Evolutionary conservation across 805 yeast genomes (phyloP).

Genomic region (Scheffersomyces stipitis): DNA sequence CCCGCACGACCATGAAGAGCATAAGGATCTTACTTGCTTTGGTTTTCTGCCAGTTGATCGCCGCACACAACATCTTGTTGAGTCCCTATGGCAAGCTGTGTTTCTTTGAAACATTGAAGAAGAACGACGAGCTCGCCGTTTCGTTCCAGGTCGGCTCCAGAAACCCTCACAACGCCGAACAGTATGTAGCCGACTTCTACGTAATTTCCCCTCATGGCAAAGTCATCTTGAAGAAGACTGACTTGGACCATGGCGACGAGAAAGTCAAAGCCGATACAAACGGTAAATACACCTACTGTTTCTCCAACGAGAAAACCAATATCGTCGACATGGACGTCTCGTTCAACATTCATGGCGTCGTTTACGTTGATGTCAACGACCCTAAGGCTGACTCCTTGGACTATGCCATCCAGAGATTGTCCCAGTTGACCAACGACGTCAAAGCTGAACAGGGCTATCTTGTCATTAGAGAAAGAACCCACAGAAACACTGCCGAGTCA

Average conservation of each 20-base stretch:
- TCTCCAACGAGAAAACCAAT: constrained; percentile 78
- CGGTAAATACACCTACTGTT: constrained; percentile 87
- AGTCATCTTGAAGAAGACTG: constrained; percentile 49
- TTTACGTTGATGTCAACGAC: constrained; percentile 77
- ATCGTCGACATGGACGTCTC: constrained; percentile 84
- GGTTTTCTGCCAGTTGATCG: background rate
- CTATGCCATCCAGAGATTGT: constrained; percentile 72
- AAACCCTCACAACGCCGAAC: constrained; percentile 67
- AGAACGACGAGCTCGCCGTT: constrained; percentile 83
- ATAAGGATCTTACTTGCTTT: background rate
- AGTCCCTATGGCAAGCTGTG: constrained; percentile 86
- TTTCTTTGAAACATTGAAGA: constrained; percentile 78
- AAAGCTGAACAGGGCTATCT: constrained; percentile 91
- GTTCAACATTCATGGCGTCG: constrained; percentile 91
- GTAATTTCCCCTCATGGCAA: constrained; percentile 44
- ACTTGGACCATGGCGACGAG: constrained; percentile 79
- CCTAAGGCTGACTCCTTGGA: constrained; percentile 79
- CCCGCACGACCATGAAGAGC: background rate
- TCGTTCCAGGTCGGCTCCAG: constrained; percentile 94
- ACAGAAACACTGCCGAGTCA: constrained; percentile 97
- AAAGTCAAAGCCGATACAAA: constrained; percentile 59
- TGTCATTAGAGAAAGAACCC: constrained; percentile 94
- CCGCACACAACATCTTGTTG: constrained; percentile 78
- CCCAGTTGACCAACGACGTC: constrained; percentile 78
- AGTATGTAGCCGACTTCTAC: constrained; percentile 64